phyloP scores from a whole-genome alignment of 345 rosid species.

The Lenwebbia sp. region DNA sequence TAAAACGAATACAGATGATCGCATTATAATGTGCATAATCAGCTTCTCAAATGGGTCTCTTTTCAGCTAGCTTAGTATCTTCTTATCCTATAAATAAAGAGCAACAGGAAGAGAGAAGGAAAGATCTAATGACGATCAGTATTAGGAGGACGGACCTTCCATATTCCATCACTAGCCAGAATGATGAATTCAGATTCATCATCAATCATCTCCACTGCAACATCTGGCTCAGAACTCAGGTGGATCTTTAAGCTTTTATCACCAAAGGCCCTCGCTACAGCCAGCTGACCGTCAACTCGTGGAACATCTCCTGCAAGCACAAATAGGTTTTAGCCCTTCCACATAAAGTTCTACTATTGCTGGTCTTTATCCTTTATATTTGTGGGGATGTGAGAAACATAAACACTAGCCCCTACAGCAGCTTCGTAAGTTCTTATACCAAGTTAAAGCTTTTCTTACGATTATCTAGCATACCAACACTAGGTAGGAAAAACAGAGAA shows the following conservation, averaged over 20 bases:
- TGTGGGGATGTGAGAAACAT: background rate
- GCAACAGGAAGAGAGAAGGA: background rate
- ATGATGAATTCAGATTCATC: conserved; percentile 40
- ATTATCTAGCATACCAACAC: background rate
- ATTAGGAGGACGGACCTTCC: conserved; percentile 48
- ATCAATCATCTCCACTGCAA: conserved; percentile 22
- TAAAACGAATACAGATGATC: no score
- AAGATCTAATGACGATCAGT: background rate
- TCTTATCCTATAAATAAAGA: background rate
- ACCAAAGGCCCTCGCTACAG: conserved; percentile 91
- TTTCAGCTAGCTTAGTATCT: background rate
- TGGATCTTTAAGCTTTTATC: conserved; percentile 78
- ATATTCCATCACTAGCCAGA: conserved; percentile 89
- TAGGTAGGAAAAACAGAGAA: background rate
- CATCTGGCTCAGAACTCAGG: conserved; percentile 79
- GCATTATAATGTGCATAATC: background rate
- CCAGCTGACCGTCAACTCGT: conserved; percentile 83
- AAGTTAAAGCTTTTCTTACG: background rate
- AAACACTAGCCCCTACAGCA: background rate
- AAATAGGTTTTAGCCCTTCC: background rate
- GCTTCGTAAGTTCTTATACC: background rate
- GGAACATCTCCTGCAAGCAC: conserved; percentile 70
- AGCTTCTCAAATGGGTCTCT: background rate
- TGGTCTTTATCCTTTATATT: background rate
- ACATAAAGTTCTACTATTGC: background rate